Conservation (phyloP, 169 alveolate genomes). For the Plasmodium berghei region DNA sequence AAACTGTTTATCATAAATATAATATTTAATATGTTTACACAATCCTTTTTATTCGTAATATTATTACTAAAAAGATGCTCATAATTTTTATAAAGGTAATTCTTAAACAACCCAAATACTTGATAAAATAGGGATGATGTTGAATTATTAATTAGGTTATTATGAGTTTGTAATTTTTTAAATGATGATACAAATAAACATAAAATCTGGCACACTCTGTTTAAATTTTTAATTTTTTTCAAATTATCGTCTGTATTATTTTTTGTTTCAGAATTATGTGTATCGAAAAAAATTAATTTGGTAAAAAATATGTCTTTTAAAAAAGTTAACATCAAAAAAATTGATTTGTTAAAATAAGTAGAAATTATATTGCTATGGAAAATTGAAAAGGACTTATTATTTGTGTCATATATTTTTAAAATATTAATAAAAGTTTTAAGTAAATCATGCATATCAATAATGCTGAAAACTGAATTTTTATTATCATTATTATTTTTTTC, state of each 20-base stretch:
- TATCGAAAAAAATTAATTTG: neutral
- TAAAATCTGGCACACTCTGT: constrained; percentile 35
- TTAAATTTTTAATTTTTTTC: constrained; percentile 41
- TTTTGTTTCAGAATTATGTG: neutral
- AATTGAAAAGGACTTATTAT: constrained; percentile 1
- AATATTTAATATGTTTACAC: constrained; percentile 12
- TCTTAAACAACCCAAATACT: constrained; percentile 9
- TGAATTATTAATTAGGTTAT: constrained; percentile 1
- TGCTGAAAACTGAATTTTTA: constrained; percentile 6
- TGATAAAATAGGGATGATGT: neutral
- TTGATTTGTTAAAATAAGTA: constrained; percentile 10
- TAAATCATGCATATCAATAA: constrained; percentile 48
- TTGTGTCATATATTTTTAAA: constrained; percentile 26
- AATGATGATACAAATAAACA: constrained; percentile 13
- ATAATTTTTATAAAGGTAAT: constrained; percentile 20
- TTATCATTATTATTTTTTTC: constrained; percentile 21
- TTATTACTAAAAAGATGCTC: constrained; percentile 9
- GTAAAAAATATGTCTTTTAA: constrained; percentile 41
- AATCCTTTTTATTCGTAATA: neutral
- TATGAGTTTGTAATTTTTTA: constrained; percentile 19
- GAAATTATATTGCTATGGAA: constrained; percentile 8
- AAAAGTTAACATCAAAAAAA: constrained; percentile 13
- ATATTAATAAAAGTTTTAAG: constrained; percentile 26
- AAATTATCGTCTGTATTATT: neutral
- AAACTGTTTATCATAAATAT: neutral